These are phyloP conservation scores for Trichocladium uniseriatum DNA, from an alignment of 495 filamentous ascomycete species.

Conservation along the genomic window DNA sequence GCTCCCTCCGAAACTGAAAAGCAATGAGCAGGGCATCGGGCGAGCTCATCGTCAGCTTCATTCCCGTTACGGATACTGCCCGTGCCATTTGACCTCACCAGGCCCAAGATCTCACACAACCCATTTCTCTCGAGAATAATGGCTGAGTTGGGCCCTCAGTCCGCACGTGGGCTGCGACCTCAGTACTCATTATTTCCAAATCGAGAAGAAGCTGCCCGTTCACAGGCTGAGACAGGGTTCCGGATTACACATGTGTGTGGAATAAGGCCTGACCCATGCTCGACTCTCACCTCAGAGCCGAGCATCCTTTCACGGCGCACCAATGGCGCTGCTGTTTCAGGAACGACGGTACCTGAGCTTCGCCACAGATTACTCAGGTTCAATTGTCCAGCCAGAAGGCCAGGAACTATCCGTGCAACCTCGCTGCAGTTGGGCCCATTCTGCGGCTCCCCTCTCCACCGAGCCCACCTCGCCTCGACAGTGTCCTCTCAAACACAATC, in stretches of 20 bases:
- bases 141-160: too few relatives aligned
- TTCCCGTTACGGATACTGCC: too few relatives aligned
- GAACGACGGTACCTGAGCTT: background rate
- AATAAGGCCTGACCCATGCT: too few relatives aligned
- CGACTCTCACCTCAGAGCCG: conserved; percentile 3
- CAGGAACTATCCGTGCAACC: background rate
- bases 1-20: background rate
- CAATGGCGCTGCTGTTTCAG: conserved; percentile 15
- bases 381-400: background rate
- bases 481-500: conserved; percentile 7
- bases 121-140: too few relatives aligned
- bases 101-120: background rate
- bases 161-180: too few relatives aligned
- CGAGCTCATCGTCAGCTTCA: background rate
- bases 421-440: background rate
- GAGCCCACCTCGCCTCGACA: background rate
- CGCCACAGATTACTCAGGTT: conserved; percentile 5
- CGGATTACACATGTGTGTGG: background rate
- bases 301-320: conserved; percentile 9
- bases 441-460: background rate
- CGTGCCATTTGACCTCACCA: too few relatives aligned
- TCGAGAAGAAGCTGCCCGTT: background rate
- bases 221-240: background rate
- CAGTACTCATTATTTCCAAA: too few relatives aligned
- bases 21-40: background rate